These are phyloP conservation scores for Aspergillus sp. DNA, from an alignment of 2,329 filamentous ascomycete species.

Conservation along the genomic window DNA sequence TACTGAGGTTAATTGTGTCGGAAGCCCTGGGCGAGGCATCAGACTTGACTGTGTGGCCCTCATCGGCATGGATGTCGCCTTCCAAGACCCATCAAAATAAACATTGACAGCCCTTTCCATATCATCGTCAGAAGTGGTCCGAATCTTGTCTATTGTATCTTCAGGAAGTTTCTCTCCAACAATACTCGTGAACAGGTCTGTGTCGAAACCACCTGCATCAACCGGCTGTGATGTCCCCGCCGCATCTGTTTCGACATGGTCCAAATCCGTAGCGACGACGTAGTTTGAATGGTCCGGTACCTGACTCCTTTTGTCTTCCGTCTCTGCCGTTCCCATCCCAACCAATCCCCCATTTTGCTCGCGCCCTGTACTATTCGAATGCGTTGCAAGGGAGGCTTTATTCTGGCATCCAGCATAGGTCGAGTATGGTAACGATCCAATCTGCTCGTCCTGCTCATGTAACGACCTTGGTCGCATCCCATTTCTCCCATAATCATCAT, in stretches of 20 bases:
- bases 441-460: background rate
- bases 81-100: conserved; percentile 58
- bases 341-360: background rate
- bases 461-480: background rate
- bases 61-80: conserved; percentile 18
- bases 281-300: no score
- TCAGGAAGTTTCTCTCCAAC: conserved; percentile 46
- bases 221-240: background rate
- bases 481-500: background rate
- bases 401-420: background rate
- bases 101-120: conserved; percentile 56
- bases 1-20: background rate
- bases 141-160: conserved; percentile 41
- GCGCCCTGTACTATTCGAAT: background rate
- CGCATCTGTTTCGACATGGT: background rate
- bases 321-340: background rate
- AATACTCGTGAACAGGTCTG: conserved; percentile 48
- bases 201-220: conserved; percentile 42
- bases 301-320: background rate
- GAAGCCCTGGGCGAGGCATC: conserved; percentile 5
- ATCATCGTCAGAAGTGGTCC: conserved; percentile 43
- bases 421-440: background rate
- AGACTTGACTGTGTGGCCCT: conserved; percentile 5
- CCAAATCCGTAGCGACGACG: no score
- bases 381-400: background rate